Conservation (phyloP, 768 basidiomycete species). For the Hebeloma cylindrosporum region DNA sequence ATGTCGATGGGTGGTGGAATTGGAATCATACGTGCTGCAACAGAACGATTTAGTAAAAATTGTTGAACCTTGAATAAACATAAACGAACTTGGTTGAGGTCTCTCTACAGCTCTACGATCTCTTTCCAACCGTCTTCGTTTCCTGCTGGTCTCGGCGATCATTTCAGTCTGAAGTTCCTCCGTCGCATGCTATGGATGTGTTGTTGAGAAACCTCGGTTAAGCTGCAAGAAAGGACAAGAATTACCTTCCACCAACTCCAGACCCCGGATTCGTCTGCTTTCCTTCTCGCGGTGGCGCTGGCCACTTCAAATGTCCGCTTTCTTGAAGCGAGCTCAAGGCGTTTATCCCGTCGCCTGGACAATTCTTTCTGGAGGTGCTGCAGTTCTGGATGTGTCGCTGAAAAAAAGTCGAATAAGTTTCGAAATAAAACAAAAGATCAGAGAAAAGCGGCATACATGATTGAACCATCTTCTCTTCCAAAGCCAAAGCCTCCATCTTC, state of each 20-base stretch:
- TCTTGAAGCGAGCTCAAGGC: constrained; percentile 75
- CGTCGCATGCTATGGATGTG: constrained; percentile 54
- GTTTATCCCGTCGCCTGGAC: constrained; percentile 73
- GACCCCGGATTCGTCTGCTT: constrained; percentile 69
- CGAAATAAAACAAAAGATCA: neutral
- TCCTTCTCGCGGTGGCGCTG: constrained; percentile 60
- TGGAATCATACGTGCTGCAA: constrained; percentile 59
- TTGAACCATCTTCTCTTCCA: constrained; percentile 81
- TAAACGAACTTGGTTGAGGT: constrained; percentile 65
- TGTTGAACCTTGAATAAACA: neutral
- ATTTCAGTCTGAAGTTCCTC: constrained; percentile 83
- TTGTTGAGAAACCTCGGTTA: too few relatives aligned
- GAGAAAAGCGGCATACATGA: constrained; percentile 53
- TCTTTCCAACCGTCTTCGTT: constrained; percentile 80
- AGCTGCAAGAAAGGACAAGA: neutral
- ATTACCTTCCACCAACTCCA: constrained; percentile 92
- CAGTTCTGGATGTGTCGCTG: constrained; percentile 86
- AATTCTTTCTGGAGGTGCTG: constrained; percentile 80
- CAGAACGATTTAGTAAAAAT: constrained; percentile 1
- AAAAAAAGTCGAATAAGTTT: constrained; percentile 5
- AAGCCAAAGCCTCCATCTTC: constrained; percentile 87
- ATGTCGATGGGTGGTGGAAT: constrained; percentile 42
- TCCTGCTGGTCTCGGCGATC: constrained; percentile 87
- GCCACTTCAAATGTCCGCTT: constrained; percentile 69
- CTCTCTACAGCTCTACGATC: constrained; percentile 78